Evolutionary conservation across 176 grass and related monocot species (phyloP), one percentile per base, ranked within the genome.

Genomic region (Alloteropsis semialata): DNA sequence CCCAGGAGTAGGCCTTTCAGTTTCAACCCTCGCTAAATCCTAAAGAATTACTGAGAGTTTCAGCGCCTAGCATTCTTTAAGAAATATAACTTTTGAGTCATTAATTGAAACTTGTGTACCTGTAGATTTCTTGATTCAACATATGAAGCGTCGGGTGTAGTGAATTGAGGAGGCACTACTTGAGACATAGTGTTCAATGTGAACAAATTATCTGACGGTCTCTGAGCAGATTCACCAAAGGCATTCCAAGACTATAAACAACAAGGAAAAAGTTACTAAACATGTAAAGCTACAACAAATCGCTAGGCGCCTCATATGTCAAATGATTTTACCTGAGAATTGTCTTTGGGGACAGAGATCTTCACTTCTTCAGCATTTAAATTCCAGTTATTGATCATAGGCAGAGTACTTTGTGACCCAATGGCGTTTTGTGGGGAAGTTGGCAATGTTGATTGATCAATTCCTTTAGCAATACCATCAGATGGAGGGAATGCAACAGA

Each of bases 221-320:
- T 72, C 42, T 76, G 87, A 87, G 50, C 84, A 87, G 82, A 87
- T 79, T 87, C 88, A 75, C 74, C 76, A 82, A 96, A 92, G 50
- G 93, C 90, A 87, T 96, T 90, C 90, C 90, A 96, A 72, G 79
- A 55, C 93, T 92, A 86, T 13, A 89, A 88, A 88, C 48, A 73
- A 74, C 45, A 22, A 73, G 61, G 19, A 25, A n/a, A 45, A 77
- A 58, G 14, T 72, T 28, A 71, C 3, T 74, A 86, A 43, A 82
- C 15, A 72, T 55, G 12, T 48, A 54, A 72, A 77, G 28, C 12
- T 71, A 65, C 25, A 67, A 27, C 21, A 74, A 81, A 68, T 18
- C 28, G 61, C 28, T 50, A 71, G 55, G 24, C 75, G 39, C 33
- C 72, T 55, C 58, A 66, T 43, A 66, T 74, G 54, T 65, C 59